Percentiles rank a stretch among this genome's conserved stretches.
Conservation (phyloP, 257 asterid genomes). For the Coffea canephora region DNA sequence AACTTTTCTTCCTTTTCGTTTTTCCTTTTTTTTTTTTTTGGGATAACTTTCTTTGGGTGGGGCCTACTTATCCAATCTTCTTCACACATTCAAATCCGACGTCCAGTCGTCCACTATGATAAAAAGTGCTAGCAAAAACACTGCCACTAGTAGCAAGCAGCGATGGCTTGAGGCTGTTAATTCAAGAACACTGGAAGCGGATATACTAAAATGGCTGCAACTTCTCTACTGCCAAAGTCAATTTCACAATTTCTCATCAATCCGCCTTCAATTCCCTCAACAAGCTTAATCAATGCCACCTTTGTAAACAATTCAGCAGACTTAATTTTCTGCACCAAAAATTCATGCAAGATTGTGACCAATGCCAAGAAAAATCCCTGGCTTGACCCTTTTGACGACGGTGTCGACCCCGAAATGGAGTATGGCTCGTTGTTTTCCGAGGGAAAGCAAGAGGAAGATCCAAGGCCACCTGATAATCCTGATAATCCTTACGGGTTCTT, state of each 20-base stretch:
- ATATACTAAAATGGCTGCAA: slow-evolving; percentile 39
- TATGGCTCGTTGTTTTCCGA: slow-evolving; percentile 57
- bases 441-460: slow-evolving; percentile 81
- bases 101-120: slow-evolving; percentile 34
- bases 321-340: slow-evolving; percentile 17
- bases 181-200: not conserved
- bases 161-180: not conserved
- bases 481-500: slow-evolving; percentile 75
- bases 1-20: no score
- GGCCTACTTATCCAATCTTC: slow-evolving; percentile 61
- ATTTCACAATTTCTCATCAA: slow-evolving; percentile 33
- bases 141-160: not conserved
- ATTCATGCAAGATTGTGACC: slow-evolving; percentile 27
- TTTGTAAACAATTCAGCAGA: slow-evolving; percentile 24
- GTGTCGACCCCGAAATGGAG: slow-evolving; percentile 79
- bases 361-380: slow-evolving; percentile 61
- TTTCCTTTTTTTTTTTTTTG: not conserved
- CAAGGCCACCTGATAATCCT: slow-evolving; percentile 78
- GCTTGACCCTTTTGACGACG: slow-evolving; percentile 85
- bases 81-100: slow-evolving; percentile 70
- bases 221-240: slow-evolving; percentile 45
- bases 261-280: slow-evolving; percentile 34
- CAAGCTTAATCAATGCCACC: slow-evolving; percentile 30
- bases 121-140: not conserved
- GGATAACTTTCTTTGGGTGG: slow-evolving; percentile 3